Percentiles rank a stretch among this genome's conserved stretches.
These are phyloP conservation scores for Cynara cardunculus DNA, from an alignment of 129 eudicot genomes.

Conservation along the genomic window DNA sequence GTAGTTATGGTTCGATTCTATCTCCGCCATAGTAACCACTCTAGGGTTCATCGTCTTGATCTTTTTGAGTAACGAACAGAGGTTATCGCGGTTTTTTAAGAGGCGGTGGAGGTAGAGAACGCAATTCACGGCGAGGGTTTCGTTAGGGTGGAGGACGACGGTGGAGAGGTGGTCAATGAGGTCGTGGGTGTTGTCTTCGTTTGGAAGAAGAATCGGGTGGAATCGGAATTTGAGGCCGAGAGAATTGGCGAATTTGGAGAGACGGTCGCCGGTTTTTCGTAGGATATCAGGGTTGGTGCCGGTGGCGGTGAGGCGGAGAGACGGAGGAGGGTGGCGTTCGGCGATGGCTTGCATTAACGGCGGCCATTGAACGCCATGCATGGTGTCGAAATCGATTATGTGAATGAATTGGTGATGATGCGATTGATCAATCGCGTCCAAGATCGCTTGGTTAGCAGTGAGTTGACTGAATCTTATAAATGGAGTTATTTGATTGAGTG, in stretches of 20 bases:
- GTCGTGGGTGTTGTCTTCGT: constrained; percentile 17
- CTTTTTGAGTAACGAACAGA: constrained; percentile 41
- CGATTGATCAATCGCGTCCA: constrained; percentile 52
- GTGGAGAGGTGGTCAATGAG: constrained; percentile 21
- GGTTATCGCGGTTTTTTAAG: constrained; percentile 41
- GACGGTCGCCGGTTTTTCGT: constrained; percentile 68
- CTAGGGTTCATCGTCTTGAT: constrained; percentile 67
- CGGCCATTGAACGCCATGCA: constrained; percentile 98
- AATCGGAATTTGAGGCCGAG: constrained; percentile 65
- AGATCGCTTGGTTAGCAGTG: constrained; percentile 90
- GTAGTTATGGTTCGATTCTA: constrained; percentile 63
- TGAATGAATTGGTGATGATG: constrained; percentile 45
- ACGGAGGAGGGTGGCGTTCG: constrained; percentile 43
- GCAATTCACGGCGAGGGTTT: constrained; percentile 76
- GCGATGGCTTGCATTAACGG: constrained; percentile 82
- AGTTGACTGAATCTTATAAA: constrained; percentile 72
- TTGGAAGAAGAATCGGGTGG: constrained; percentile 38
- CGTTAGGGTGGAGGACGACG: constrained; percentile 35
- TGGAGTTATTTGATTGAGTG: constrained; percentile 87
- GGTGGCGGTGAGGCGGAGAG: constrained; percentile 62
- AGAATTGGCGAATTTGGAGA: constrained; percentile 58
- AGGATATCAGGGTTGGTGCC: constrained; percentile 54
- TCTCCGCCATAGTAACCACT: constrained; percentile 57
- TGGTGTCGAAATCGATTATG: constrained; percentile 76
- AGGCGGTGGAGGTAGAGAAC: constrained; percentile 61